These are phyloP conservation scores for Leucocoprinus sp. DNA, from an alignment of 768 basidiomycete species.

Conservation along the genomic window DNA sequence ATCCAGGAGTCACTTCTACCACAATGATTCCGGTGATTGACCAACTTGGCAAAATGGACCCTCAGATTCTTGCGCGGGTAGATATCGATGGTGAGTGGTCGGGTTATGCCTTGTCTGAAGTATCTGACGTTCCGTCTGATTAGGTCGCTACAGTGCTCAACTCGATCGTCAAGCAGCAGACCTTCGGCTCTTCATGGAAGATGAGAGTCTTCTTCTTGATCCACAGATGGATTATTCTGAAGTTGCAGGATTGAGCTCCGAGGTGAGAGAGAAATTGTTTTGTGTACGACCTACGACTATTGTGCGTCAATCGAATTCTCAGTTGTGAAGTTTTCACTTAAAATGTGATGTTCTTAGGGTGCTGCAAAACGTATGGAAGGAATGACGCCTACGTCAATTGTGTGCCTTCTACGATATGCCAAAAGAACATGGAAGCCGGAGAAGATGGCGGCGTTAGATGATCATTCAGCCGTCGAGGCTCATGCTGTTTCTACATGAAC, in stretches of 20 bases:
- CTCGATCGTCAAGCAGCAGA: slow-evolving; percentile 70
- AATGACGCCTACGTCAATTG: slow-evolving; percentile 76
- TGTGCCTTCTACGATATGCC: slow-evolving; percentile 61
- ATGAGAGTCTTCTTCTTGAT: slow-evolving; percentile 66
- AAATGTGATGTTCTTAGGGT: slow-evolving; percentile 42
- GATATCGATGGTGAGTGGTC: slow-evolving; percentile 56
- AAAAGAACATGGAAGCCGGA: slow-evolving; percentile 28
- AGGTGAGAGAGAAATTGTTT: slow-evolving; percentile 60
- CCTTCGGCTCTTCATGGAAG: slow-evolving; percentile 61
- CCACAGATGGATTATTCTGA: slow-evolving; percentile 59
- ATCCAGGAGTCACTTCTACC: slow-evolving; percentile 41
- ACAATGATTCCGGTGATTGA: slow-evolving; percentile 39
- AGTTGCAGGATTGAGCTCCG: slow-evolving; percentile 65
- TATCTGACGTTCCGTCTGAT: background rate
- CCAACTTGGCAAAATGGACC: slow-evolving; percentile 40
- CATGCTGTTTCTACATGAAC: background rate
- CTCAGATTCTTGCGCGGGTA: slow-evolving; percentile 48
- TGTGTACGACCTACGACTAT: slow-evolving; percentile 60
- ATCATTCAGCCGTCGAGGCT: background rate
- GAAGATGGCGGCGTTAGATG: background rate
- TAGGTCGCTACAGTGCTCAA: slow-evolving; percentile 57
- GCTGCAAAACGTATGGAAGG: slow-evolving; percentile 91
- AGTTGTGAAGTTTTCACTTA: background rate
- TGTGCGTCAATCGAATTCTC: slow-evolving; percentile 27
- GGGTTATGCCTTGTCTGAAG: background rate